A percentile compares a stretch with the other conserved stretches of the same genome.
These are phyloP conservation scores for Botrytis squamosa DNA, from an alignment of 2,329 filamentous ascomycete species.

Conservation along the genomic window DNA sequence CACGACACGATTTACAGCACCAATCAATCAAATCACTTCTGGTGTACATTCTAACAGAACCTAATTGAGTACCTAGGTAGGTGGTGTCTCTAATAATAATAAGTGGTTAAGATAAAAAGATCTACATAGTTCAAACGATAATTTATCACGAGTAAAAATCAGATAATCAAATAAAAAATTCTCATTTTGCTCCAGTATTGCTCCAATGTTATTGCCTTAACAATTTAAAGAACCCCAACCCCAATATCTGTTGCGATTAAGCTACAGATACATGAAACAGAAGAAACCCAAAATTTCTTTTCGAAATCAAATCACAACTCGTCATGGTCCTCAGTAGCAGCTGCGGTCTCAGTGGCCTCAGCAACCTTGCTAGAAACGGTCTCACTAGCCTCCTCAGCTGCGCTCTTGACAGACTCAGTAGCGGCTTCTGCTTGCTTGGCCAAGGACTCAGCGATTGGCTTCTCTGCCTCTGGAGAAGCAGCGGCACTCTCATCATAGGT, in stretches of 20 bases:
- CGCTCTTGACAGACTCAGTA: constrained; percentile 40
- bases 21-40: neutral
- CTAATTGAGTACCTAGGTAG: neutral
- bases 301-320: constrained; percentile 61
- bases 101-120: neutral
- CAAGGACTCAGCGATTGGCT: constrained; percentile 41
- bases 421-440: constrained; percentile 43
- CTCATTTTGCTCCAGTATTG: constrained; percentile 4
- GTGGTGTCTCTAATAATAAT: neutral
- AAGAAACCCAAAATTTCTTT: constrained; percentile 25
- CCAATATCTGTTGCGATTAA: neutral
- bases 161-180: neutral
- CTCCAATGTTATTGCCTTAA: constrained; percentile 8
- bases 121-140: neutral
- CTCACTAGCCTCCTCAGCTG: constrained; percentile 50
- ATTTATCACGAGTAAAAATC: neutral
- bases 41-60: neutral
- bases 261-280: constrained; percentile 33
- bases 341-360: constrained; percentile 45
- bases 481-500: constrained; percentile 52
- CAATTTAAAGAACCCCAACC: constrained; percentile 2
- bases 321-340: constrained; percentile 54
- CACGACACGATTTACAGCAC: neutral
- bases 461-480: constrained; percentile 46
- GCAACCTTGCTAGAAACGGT: constrained; percentile 47